Conservation (phyloP, 352 stramenopile species). For the Thraustotheca clavata region DNA sequence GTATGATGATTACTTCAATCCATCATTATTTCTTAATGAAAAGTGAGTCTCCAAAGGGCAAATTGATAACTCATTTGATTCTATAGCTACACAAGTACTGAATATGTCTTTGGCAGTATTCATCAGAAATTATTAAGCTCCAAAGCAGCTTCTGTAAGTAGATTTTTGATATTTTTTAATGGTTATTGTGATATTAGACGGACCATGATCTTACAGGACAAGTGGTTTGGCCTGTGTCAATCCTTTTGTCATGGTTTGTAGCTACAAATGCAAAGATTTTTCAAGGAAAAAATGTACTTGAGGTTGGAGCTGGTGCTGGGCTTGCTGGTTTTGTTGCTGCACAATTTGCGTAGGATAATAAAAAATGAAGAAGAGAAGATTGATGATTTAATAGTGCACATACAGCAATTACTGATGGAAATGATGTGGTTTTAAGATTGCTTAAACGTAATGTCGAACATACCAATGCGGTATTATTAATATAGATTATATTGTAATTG, state of each 20-base stretch:
- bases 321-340: slow-evolving; percentile 52
- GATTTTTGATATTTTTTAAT: slow-evolving; percentile 1
- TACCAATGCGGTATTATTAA: slow-evolving; percentile 7
- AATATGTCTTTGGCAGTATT: slow-evolving; percentile 43
- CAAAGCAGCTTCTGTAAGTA: slow-evolving; percentile 35
- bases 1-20: slow-evolving; percentile 38
- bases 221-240: slow-evolving; percentile 66
- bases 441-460: slow-evolving; percentile 35
- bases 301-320: slow-evolving; percentile 42
- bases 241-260: slow-evolving; percentile 43
- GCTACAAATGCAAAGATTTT: slow-evolving; percentile 29
- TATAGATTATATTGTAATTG: neutral
- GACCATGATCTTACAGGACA: slow-evolving; percentile 71
- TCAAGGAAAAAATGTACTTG: slow-evolving; percentile 38
- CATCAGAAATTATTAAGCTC: slow-evolving; percentile 41
- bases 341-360: slow-evolving; percentile 38
- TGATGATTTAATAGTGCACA: slow-evolving; percentile 24
- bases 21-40: slow-evolving; percentile 49
- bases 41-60: slow-evolving; percentile 24
- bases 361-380: neutral
- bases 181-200: slow-evolving; percentile 26
- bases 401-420: slow-evolving; percentile 59
- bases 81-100: slow-evolving; percentile 34
- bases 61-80: neutral
- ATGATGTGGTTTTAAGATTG: slow-evolving; percentile 57